Evolutionary conservation across 2,329 filamentous ascomycete species (phyloP), one percentile per base, ranked within the genome.

Genomic region (Xylaria polymorpha): DNA sequence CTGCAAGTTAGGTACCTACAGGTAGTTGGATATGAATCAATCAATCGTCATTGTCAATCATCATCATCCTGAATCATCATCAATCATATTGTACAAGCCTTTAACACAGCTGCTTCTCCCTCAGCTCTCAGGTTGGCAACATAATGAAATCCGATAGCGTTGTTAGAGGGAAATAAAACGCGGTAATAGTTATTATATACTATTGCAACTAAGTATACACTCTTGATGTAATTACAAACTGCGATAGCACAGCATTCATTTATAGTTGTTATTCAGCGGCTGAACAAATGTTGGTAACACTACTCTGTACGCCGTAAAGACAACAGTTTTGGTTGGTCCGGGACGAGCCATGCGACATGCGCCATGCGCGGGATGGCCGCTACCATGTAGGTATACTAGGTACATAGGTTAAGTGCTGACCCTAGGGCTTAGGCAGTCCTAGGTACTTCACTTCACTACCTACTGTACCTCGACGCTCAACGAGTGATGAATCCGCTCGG

Each of bases 291-390:
- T 29, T 4, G 25, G 25, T 29, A 29, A 29, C 25, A 41, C 9
- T 41, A 41, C 48, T 3, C 48, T 14, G 48, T 51, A 41, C 48
- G 8, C 48, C 25, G 48, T 51, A 51, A 51, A 51, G 29, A 51
- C n/a, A 29, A 18, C 48, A 32, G 14, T n/a, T 32, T 25, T 51
- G 25, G 25, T 51, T 51, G 48, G 48, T 32, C 15, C 48, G 25
- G 48, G 48, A 6, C 14, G 10, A 15, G 44, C 44, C 44, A 9
- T 29, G 25, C 25, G 25, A 2, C 25, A 29, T 29, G 25, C 25
- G 25, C 25, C 25, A 29, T 48, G 50, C 29, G 18, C 29, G 15
- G 29, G 29, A 53, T 53, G 50, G n/a, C n/a, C n/a, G n/a, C n/a
- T n/a, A n/a, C n/a, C n/a, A n/a, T n/a, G n/a, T n/a, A n/a, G n/a